Base-by-base conservation (phyloP, 495 filamentous ascomycete species). In the Aspergillus steynii region DNA sequence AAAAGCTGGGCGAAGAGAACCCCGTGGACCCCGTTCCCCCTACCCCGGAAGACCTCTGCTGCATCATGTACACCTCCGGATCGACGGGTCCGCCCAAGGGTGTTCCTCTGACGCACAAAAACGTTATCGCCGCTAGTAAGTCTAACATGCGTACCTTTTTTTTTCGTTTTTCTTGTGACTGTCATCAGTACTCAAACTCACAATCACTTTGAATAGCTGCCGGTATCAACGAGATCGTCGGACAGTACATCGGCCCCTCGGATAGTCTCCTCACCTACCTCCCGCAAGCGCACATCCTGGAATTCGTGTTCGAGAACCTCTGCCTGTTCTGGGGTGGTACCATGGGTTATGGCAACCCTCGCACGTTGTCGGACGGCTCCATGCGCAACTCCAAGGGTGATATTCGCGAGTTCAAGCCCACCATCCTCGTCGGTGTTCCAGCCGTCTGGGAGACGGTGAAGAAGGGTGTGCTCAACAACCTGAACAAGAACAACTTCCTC, bases 31-130 rank as follows among this genome's bases (percentile, higher is more conserved):
- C 91, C 20, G 87, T 91, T 20, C 89, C 92, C 46, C 93, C 95
- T 3, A 75, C 80, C 29, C 83, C 91, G 2, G 91, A 97, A 53
- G 94, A 97, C 71, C 85, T 99, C 12, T 95, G 90, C 83, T 97
- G 95, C 72, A 96, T 99, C 74, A 99, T 99, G 95, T 99, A 98
- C 80, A 99, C 95, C 2, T 98, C 95, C 32, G 95, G 95, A 49
- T 96, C 94, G n/a, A 99, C 95, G 4, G 95, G 95, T 53, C 85
- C 93, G 0, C 95, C 95, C 42, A 99, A 98, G 83, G 95, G 95
- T 75, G 95, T 99, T 29, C 87, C 92, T 32, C 75, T 99, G 64
- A 95, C 88, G 67, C 95, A 99, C 73, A 89, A 79, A 57, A 90
- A 93, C 68, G 91, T 99, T 25, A 81, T 99, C 67, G 94, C 91